Evolutionary conservation across 495 filamentous ascomycete genomes (phyloP), one percentile per base, ranked within the genome.

Genomic region (Talaromyces adpressus): DNA sequence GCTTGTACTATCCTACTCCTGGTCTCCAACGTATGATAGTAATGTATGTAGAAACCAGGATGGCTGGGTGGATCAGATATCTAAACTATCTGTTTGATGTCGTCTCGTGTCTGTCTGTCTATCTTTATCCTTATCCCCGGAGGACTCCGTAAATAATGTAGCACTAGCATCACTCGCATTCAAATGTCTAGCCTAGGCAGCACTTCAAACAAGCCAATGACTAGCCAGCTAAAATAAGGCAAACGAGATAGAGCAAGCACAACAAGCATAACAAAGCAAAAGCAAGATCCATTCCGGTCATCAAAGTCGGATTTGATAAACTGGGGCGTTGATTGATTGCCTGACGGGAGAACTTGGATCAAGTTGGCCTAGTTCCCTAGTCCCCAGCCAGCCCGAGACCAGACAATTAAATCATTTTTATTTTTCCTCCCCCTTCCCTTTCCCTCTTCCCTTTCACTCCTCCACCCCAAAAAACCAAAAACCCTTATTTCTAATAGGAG

Each of bases 381-480:
- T 14, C 18, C 18, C 47, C 47, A n/a, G 7, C 47, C 16, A 23
- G 47, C 47, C 47, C 47, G n/a, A 34, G 32, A 34, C 22, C 47
- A n/a, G 41, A 47, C 36, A 16, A 12, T 32, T 18, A 23, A 30
- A 57, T 57, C 51, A 53, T 57, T 57, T 57, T 57, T 57, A 45
- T 59, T 59, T 36, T 22, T 2, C 57, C 30, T 39, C 14, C 36
- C 59, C 23, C 23, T 32, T 23, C 23, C 18, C n/a, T 61, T 29
- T 18, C 34, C 22, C 16, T 41, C 32, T 61, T 29, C 27, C 25
- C 36, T 47, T 47, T n/a, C 25, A n/a, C 22, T 29, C n/a, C 36
- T 61, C 59, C 59, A 20, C 32, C 58, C 4, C 29, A 34, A 18
- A 47, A 47, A 61, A 47, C 12, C 16, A 30, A 61, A 61, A 25